These are phyloP conservation scores for Whalleya microplaca DNA, from an alignment of 2,329 filamentous ascomycete species.

Conservation along the genomic window DNA sequence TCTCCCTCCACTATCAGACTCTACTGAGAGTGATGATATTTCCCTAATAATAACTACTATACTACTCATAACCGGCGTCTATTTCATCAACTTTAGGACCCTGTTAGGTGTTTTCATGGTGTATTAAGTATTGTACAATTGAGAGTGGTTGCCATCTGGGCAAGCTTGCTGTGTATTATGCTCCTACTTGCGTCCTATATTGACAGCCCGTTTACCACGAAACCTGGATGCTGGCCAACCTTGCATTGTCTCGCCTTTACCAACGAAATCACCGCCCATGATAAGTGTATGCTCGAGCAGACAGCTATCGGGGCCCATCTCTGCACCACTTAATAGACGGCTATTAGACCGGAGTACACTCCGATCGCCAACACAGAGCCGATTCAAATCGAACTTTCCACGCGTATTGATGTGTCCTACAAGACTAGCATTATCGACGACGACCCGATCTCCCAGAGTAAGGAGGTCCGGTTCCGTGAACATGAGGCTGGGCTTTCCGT, in stretches of 20 bases:
- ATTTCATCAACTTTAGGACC: too few species aligned
- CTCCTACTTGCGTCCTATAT: neutral
- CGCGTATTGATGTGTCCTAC: conserved; percentile 61
- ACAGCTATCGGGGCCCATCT: conserved; percentile 56
- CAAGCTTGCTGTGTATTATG: neutral
- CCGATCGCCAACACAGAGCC: conserved; percentile 52
- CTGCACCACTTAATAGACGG: conserved; percentile 55
- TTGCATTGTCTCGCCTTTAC: conserved; percentile 53
- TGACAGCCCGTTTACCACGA: neutral
- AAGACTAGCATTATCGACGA: conserved; percentile 58
- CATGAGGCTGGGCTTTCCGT: conserved; percentile 54
- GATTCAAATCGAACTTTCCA: conserved; percentile 59
- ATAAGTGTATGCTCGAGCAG: conserved; percentile 61
- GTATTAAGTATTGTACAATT: too few species aligned
- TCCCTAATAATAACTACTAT: too few species aligned
- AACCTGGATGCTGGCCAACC: conserved; percentile 54
- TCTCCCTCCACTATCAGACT: too few species aligned
- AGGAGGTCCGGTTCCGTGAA: conserved; percentile 63
- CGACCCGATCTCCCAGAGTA: conserved; percentile 55
- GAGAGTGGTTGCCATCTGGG: too few species aligned
- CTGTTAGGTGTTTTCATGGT: too few species aligned
- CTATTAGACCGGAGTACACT: conserved; percentile 57
- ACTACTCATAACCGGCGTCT: too few species aligned
- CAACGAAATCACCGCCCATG: conserved; percentile 59
- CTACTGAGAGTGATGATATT: too few species aligned